Conservation (phyloP, 148 eudicot genomes). For the Nepenthes mirabilis region DNA sequence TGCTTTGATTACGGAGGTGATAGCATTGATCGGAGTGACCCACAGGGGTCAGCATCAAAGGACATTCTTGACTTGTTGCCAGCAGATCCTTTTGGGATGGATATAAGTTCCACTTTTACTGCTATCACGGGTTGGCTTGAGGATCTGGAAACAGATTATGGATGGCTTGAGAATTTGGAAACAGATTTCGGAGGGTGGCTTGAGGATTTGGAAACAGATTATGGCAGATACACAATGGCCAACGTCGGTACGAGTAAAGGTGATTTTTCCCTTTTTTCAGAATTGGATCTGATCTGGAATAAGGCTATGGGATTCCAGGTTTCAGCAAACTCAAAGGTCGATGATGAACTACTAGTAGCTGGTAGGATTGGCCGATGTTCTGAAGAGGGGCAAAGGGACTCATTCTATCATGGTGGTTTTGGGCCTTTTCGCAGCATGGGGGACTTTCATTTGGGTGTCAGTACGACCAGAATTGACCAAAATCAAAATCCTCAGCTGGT, state of each 20-base stretch:
- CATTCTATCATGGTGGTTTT: conserved; percentile 7
- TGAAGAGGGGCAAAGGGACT: conserved; percentile 9
- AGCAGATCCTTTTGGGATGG: conserved; percentile 90
- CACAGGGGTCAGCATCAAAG: conserved; percentile 27
- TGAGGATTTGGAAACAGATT: conserved; percentile 24
- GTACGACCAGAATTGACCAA: conserved; percentile 1
- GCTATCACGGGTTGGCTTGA: conserved; percentile 75
- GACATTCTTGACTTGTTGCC: conserved; percentile 74
- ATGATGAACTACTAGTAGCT: conserved; percentile 10
- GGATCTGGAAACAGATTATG: conserved; percentile 8
- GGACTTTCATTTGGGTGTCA: conserved; percentile 3
- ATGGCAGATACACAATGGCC: conserved; percentile 27
- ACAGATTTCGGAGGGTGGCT: too few species aligned
- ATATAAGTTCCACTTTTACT: conserved; percentile 56
- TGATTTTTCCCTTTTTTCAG: conserved; percentile 33
- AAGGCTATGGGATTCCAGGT: conserved; percentile 33
- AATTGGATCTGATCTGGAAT: conserved; percentile 41
- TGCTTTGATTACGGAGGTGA: conserved; percentile 27
- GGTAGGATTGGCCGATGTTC: conserved; percentile 2
- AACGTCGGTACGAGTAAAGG: conserved; percentile 19
- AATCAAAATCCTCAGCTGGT: conserved; percentile 8
- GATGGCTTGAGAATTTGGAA: too few species aligned
- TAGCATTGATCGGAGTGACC: conserved; percentile 18
- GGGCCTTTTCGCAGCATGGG: conserved; percentile 8
- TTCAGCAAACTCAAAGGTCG: conserved; percentile 15